phyloP scores from a whole-genome alignment of 2,329 filamentous ascomycete species.

The Arthroderma sp. region DNA sequence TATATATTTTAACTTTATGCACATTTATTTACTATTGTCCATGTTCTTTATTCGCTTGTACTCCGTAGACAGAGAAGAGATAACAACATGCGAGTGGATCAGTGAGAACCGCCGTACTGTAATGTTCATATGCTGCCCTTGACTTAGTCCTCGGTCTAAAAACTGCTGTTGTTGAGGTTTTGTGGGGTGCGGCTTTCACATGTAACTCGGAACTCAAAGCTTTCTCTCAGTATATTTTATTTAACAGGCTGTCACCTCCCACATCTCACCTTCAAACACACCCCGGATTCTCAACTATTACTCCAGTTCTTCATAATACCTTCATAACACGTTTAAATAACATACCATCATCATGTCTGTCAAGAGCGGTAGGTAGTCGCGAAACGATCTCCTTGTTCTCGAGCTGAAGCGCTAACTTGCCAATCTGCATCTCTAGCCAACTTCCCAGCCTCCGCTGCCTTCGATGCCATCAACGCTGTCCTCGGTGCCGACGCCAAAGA shows the following conservation, averaged over 20 bases:
- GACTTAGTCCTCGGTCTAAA: no score
- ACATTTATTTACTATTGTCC: no score
- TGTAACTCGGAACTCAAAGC: conserved; percentile 7
- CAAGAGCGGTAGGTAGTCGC: conserved; percentile 48
- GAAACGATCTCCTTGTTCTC: neutral
- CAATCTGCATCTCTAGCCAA: conserved; percentile 40
- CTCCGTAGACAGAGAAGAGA: no score
- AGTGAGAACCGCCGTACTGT: no score
- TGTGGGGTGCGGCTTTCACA: conserved; percentile 13
- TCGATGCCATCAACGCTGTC: conserved; percentile 69
- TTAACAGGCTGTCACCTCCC: neutral
- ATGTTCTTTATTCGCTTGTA: no score
- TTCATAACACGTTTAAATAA: neutral
- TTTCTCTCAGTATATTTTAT: neutral
- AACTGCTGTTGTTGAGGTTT: no score
- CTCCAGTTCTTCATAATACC: no score
- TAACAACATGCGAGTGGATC: no score
- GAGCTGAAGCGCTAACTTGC: neutral
- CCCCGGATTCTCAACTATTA: no score
- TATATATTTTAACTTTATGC: no score
- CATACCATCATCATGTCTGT: conserved; percentile 50
- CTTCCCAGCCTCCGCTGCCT: conserved; percentile 82
- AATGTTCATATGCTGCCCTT: no score
- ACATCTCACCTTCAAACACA: no score
- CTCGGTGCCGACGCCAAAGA: conserved; percentile 57